Conservation (phyloP, 169 alveolate species). For the Theileria parva region DNA sequence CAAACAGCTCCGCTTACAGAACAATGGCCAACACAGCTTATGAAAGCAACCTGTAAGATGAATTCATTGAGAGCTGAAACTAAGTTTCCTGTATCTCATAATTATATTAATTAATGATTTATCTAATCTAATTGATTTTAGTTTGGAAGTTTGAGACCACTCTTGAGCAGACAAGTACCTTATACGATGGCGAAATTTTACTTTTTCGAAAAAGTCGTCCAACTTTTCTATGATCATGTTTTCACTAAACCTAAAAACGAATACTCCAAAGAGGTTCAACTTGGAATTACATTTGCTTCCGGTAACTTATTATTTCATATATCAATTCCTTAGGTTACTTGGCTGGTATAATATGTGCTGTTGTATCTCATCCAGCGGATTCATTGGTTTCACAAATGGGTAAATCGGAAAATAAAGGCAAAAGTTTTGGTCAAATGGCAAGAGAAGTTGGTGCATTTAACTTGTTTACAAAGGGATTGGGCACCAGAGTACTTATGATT, state of each 20-base stretch:
- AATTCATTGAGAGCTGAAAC: constrained; percentile 72
- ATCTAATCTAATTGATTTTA: neutral
- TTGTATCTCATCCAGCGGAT: constrained; percentile 98
- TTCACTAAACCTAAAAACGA: constrained; percentile 86
- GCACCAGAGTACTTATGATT: constrained; percentile 96
- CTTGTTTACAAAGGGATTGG: constrained; percentile 84
- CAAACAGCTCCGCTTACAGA: constrained; percentile 85
- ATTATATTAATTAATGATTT: neutral
- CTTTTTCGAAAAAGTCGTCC: constrained; percentile 93
- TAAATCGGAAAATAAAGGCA: constrained; percentile 81
- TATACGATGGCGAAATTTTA: constrained; percentile 98
- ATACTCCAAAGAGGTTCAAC: constrained; percentile 87
- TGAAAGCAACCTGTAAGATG: constrained; percentile 83
- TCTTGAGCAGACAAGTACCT: constrained; percentile 93
- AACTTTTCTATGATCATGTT: constrained; percentile 85
- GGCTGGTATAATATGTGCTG: constrained; percentile 95
- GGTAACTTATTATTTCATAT: constrained; percentile 43
- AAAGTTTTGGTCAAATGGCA: constrained; percentile 61
- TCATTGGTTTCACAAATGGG: constrained; percentile 93
- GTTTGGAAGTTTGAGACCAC: constrained; percentile 88
- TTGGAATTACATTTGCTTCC: constrained; percentile 92
- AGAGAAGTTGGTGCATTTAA: constrained; percentile 76
- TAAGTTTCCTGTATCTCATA: constrained; percentile 78
- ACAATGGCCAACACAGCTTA: constrained; percentile 82
- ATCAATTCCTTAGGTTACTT: constrained; percentile 83